A percentile compares a stretch with the other conserved stretches of the same genome.
Evolutionary conservation across 148 eudicot genomes (phyloP).

Genomic region (Rhododendron vialii): DNA sequence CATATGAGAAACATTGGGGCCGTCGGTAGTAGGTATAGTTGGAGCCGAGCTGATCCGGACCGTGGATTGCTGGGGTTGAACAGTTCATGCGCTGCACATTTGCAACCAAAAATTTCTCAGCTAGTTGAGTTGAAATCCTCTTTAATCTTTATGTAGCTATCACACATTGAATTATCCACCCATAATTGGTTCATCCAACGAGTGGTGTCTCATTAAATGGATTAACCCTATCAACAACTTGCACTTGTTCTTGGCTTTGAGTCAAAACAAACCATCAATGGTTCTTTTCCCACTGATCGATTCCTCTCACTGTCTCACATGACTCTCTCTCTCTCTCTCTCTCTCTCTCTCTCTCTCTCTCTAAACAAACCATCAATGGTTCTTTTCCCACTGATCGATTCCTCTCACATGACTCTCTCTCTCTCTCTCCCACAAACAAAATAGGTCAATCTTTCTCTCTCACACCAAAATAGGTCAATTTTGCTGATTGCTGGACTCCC

Average conservation of each 20-base stretch:
- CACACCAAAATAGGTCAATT: background rate
- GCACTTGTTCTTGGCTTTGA: background rate
- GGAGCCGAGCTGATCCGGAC: too few relatives aligned
- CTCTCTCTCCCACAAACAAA: background rate
- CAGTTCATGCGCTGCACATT: too few relatives aligned
- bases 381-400: background rate
- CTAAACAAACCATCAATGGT: background rate
- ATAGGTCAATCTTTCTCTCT: background rate
- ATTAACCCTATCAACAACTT: background rate
- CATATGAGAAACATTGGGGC: background rate
- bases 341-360: background rate
- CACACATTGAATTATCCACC: background rate
- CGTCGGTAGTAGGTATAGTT: too few relatives aligned
- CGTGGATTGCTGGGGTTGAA: too few relatives aligned
- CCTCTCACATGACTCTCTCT: background rate
- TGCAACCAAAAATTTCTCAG: too few relatives aligned
- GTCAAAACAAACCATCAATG: background rate
- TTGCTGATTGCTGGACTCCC: background rate
- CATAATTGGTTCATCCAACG: background rate
- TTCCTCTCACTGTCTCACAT: background rate
- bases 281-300: background rate
- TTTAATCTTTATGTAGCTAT: background rate
- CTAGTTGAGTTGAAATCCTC: background rate
- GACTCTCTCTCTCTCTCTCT: background rate
- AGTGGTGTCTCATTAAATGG: background rate